Evolutionary conservation across 495 filamentous ascomycete genomes (phyloP).

Genomic region (Tuber calosporum): DNA sequence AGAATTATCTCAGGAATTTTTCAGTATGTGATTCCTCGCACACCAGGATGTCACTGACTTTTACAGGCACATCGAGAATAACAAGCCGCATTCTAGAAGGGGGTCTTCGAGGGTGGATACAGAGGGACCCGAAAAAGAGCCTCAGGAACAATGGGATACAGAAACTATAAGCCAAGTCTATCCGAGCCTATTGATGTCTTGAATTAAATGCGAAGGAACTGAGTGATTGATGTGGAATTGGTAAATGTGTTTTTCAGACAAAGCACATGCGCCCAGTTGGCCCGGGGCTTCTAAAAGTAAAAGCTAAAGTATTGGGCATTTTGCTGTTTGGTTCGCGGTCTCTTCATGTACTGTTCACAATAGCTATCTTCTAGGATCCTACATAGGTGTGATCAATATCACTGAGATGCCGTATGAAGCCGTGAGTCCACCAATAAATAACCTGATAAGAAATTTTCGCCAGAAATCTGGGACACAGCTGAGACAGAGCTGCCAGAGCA

Average conservation of each 20-base stretch:
- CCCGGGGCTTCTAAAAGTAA: background rate
- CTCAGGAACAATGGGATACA: background rate
- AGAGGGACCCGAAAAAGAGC: background rate
- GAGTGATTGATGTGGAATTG: constrained; percentile 5
- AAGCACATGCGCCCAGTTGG: background rate
- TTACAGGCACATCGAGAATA: constrained; percentile 3
- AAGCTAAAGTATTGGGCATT: background rate
- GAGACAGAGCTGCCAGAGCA: constrained; percentile 13
- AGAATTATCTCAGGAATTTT: constrained; percentile 33
- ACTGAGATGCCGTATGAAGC: constrained; percentile 21
- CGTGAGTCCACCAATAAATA: constrained; percentile 9
- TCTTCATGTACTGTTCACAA: background rate
- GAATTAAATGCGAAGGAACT: constrained; percentile 1
- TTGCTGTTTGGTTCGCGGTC: background rate
- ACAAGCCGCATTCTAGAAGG: background rate
- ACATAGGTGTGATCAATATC: constrained; percentile 15
- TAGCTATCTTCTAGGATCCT: background rate
- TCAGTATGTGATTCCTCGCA: constrained; percentile 19
- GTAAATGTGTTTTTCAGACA: constrained; percentile 11
- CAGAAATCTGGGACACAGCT: constrained; percentile 15
- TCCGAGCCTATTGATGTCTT: constrained; percentile 10
- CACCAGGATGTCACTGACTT: background rate
- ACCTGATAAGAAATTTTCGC: constrained; percentile 18
- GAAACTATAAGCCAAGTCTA: background rate
- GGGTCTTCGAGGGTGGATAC: background rate